Evolutionary conservation across 2,329 filamentous ascomycete genomes (phyloP).

Genomic region (Didymella segeticola): DNA sequence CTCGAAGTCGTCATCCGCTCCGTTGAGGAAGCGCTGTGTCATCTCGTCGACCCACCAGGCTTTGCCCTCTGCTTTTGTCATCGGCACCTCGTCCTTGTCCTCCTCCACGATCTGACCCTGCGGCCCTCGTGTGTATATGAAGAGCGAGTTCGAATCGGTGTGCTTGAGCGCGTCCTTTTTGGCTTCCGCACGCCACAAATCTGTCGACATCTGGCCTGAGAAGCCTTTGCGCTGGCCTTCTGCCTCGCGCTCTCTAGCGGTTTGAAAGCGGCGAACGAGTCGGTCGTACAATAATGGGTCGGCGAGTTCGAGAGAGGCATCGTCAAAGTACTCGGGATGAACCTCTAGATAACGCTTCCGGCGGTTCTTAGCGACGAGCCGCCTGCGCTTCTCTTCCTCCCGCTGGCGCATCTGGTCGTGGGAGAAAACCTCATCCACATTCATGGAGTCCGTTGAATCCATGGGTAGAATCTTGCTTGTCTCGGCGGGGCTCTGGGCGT

Average conservation of each 20-base stretch:
- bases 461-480: slow-evolving; percentile 9
- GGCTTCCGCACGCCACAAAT: slow-evolving; percentile 77
- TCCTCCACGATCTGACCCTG: slow-evolving; percentile 65
- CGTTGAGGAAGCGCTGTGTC: slow-evolving; percentile 74
- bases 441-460: slow-evolving; percentile 22
- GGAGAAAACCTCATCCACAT: slow-evolving; percentile 23
- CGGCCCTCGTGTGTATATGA: slow-evolving; percentile 58
- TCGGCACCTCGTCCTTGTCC: slow-evolving; percentile 63
- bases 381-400: slow-evolving; percentile 28
- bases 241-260: slow-evolving; percentile 72
- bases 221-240: slow-evolving; percentile 79
- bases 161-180: slow-evolving; percentile 70
- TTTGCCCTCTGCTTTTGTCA: slow-evolving; percentile 69
- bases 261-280: slow-evolving; percentile 78
- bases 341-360: slow-evolving; percentile 77
- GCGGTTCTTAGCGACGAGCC: slow-evolving; percentile 73
- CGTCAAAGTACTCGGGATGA: slow-evolving; percentile 74
- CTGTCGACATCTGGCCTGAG: slow-evolving; percentile 78
- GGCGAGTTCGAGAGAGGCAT: slow-evolving; percentile 66
- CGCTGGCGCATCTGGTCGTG: slow-evolving; percentile 19
- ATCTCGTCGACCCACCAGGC: slow-evolving; percentile 76
- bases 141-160: slow-evolving; percentile 58
- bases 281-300: slow-evolving; percentile 83
- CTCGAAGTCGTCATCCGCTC: slow-evolving; percentile 79
- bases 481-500: slow-evolving; percentile 16